Percentiles rank a stretch among this genome's conserved stretches.
Conservation (phyloP, 805 yeast genomes). For the Yarrowia yakushimensis region DNA sequence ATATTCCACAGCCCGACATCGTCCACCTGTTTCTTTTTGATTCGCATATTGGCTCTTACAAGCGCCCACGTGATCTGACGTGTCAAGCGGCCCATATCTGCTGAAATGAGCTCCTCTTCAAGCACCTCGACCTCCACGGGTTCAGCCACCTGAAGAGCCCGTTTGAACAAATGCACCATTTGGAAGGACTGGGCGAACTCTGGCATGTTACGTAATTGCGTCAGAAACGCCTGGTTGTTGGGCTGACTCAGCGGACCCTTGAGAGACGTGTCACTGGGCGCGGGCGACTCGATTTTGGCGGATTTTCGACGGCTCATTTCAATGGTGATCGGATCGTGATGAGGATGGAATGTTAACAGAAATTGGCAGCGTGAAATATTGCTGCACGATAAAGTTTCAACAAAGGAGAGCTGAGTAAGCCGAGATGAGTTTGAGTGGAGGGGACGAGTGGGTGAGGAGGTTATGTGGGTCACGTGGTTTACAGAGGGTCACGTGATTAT, state of each 20-base stretch:
- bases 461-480: too few relatives aligned
- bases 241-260: slow-evolving; percentile 1
- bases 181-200: slow-evolving; percentile 5
- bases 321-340: background rate
- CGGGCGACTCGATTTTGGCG: background rate
- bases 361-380: background rate
- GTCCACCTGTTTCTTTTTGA: background rate
- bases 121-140: slow-evolving; percentile 14
- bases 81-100: background rate
- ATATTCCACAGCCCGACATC: slow-evolving; percentile 8
- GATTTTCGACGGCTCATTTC: background rate
- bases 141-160: background rate
- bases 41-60: background rate
- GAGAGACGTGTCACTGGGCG: background rate
- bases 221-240: background rate
- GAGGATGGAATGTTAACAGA: background rate
- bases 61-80: slow-evolving; percentile 12
- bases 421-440: background rate
- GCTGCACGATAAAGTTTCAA: background rate
- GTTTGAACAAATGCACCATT: slow-evolving; percentile 6
- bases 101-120: slow-evolving; percentile 16
- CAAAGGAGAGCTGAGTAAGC: background rate
- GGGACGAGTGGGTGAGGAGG: too few relatives aligned
- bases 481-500: background rate
- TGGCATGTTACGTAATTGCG: background rate